Base-by-base conservation (phyloP, 2,329 filamentous ascomycete species). In the Talaromyces sp. region DNA sequence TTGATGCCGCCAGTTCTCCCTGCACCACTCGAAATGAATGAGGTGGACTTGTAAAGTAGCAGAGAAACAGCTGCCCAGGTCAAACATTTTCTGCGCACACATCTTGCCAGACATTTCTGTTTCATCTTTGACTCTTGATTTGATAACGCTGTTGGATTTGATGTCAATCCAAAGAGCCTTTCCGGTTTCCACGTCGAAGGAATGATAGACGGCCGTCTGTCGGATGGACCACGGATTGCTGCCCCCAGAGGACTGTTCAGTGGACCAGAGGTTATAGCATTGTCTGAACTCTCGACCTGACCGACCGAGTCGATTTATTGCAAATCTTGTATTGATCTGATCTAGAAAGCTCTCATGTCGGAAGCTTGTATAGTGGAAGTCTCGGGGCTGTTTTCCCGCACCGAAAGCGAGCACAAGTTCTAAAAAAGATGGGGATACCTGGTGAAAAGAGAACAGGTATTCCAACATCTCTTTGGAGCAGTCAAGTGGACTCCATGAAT, bases 321-420 rank as follows among this genome's bases (percentile, higher is more conserved):
- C 49, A 52, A 33, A 62, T 31, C 6, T 50, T 24, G 27, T 16
- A 62, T 37, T 47, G 22, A 24, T 3, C 45, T 45, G 37, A 13
- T 62, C 45, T 16, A 62, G 45, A 35, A 52, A 62, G 33, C 22
- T 52, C 39, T 62, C 59, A 37, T 62, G 45, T 49, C 59, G 39
- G 37, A 62, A 62, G 27, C 43, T 52, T 37, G 59, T 62, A 37
- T 62, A 62, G 47, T 62, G 59, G 43, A 62, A 62, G 45, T 62
- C 59, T 6, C 39, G 33, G 9, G 59, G 59, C 27, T 49, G 59
- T 35, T 24, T 49, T n/a, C 35, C 43, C 47, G 22, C 35, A n/a
- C 59, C 59, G 27, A 62, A 62, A 47, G 45, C 41, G 24, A 62
- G 43, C 27, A 62, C 47, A 52, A 62, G 59, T n/a, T 62, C 59